phyloP scores from a whole-genome alignment of 768 basidiomycete genomes.

The Phlebiopsis flavidoalba region DNA sequence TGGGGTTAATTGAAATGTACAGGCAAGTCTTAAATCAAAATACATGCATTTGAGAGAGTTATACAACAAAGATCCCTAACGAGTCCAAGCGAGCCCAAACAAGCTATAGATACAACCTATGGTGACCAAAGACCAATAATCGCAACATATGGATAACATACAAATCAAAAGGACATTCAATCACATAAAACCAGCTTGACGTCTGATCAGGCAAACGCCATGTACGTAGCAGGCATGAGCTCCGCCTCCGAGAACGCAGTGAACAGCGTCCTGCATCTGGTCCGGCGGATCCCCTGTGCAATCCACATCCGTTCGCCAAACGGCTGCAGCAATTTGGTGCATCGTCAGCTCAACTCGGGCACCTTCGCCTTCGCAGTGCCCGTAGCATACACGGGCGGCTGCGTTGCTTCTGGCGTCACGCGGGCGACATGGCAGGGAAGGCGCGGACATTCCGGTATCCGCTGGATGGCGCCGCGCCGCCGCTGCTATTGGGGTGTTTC shows the following conservation, averaged over 20 bases:
- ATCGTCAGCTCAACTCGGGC: neutral
- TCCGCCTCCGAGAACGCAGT: slow-evolving; percentile 7
- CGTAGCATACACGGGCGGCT: neutral
- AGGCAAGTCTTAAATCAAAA: neutral
- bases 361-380: neutral
- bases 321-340: neutral
- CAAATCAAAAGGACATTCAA: neutral
- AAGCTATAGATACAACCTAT: neutral
- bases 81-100: neutral
- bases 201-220: slow-evolving; percentile 11
- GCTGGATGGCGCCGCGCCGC: neutral
- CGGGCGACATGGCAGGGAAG: neutral
- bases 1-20: neutral
- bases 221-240: slow-evolving; percentile 2
- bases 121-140: neutral
- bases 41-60: neutral
- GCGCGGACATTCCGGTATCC: neutral
- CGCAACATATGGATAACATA: neutral
- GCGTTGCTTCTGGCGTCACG: neutral
- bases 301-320: slow-evolving; percentile 1
- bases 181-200: slow-evolving; percentile 8
- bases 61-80: neutral
- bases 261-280: slow-evolving; percentile 2
- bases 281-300: neutral
- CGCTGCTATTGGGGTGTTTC: neutral